A percentile compares a stretch with the other conserved stretches of the same genome.
Evolutionary conservation across 208 protist species (phyloP).

Genomic region (Trypanosoma conorhini): DNA sequence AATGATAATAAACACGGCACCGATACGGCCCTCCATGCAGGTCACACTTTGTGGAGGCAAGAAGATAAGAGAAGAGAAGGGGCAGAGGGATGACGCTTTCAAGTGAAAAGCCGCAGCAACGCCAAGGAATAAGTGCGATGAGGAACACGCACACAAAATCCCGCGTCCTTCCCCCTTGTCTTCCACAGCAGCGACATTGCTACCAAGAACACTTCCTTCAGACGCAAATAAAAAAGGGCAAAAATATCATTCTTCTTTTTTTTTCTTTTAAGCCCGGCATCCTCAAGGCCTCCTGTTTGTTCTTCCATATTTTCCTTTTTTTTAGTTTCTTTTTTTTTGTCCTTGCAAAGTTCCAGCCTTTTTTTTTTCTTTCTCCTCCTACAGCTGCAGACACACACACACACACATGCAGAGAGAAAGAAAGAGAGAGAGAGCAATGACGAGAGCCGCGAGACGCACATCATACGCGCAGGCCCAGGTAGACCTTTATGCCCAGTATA

Average conservation of each 20-base stretch:
- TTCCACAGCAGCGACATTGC: too few species aligned
- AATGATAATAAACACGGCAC: slow-evolving; percentile 34
- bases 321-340: neutral
- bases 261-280: neutral
- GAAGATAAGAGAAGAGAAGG: neutral
- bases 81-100: neutral
- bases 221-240: neutral
- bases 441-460: too few species aligned
- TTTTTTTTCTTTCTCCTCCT: neutral
- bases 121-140: neutral
- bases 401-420: too few species aligned
- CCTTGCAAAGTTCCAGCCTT: too few species aligned
- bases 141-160: neutral
- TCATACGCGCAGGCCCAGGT: too few species aligned
- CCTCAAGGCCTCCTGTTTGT: neutral
- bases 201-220: too few species aligned
- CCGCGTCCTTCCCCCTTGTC: neutral
- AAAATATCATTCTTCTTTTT: neutral
- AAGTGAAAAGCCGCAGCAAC: neutral
- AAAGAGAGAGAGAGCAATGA: too few species aligned
- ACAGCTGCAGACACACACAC: neutral
- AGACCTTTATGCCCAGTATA: too few species aligned
- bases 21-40: slow-evolving; percentile 26
- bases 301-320: neutral
- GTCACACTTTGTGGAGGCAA: neutral